Percentiles rank a stretch among this genome's conserved stretches.
These are phyloP conservation scores for Pythium diclinum DNA, from an alignment of 352 stramenopile genomes.

Conservation along the genomic window DNA sequence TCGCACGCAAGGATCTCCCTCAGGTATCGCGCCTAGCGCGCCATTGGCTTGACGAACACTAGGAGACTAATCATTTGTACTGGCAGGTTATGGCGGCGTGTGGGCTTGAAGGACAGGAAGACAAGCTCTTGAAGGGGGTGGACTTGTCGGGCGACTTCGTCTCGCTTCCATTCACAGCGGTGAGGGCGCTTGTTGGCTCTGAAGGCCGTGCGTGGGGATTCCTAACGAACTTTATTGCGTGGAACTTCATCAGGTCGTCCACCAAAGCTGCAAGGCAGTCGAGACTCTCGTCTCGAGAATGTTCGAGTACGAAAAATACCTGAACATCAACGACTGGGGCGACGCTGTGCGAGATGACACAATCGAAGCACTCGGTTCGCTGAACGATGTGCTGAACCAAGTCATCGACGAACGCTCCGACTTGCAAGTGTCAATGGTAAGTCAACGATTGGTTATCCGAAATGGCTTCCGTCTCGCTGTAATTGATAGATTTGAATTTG, in stretches of 20 bases:
- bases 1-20: slow-evolving; percentile 41
- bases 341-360: slow-evolving; percentile 72
- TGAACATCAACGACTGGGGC: slow-evolving; percentile 81
- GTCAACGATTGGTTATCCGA: no score
- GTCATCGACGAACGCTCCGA: slow-evolving; percentile 71
- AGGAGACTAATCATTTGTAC: no score
- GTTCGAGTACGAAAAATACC: slow-evolving; percentile 73
- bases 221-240: background rate
- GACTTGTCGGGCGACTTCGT: slow-evolving; percentile 43
- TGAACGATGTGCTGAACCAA: slow-evolving; percentile 75
- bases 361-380: slow-evolving; percentile 63
- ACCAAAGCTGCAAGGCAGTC: slow-evolving; percentile 59
- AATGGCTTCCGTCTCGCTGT: no score
- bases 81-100: slow-evolving; percentile 46
- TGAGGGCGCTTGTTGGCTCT: slow-evolving; percentile 1
- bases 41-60: background rate
- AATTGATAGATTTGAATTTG: background rate
- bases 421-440: slow-evolving; percentile 73
- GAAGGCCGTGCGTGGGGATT: background rate
- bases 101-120: slow-evolving; percentile 51
- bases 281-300: slow-evolving; percentile 67
- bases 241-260: slow-evolving; percentile 39
- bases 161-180: slow-evolving; percentile 63
- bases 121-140: slow-evolving; percentile 56
- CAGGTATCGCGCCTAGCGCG: slow-evolving; percentile 20